Conservation (phyloP, 225 moss, liverwort and hornwort species). For the Sphagnum contortum region DNA sequence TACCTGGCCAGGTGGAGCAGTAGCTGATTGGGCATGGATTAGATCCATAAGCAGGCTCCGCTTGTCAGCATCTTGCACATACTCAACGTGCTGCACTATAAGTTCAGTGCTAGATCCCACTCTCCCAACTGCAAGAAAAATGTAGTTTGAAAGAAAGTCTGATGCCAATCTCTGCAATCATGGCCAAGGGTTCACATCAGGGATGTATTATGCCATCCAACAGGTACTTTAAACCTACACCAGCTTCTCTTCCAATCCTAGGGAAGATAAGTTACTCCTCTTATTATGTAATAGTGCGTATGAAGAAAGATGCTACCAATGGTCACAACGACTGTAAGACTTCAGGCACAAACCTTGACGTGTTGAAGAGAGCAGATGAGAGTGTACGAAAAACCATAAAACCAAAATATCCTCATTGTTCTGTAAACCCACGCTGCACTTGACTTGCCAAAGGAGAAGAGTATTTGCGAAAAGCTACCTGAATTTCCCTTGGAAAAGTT, state of each 20-base stretch:
- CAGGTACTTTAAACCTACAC: no score
- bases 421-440: no score
- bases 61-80: constrained; percentile 76
- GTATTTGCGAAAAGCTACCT: constrained; percentile 27
- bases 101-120: constrained; percentile 96
- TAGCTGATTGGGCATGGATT: constrained; percentile 75
- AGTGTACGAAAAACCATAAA: no score
- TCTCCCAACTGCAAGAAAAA: constrained; percentile 89
- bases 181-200: neutral
- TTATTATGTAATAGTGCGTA: no score
- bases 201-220: no score
- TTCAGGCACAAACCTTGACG: no score
- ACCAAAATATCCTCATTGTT: no score
- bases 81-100: constrained; percentile 88
- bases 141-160: constrained; percentile 87
- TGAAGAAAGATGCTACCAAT: no score
- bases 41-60: constrained; percentile 98
- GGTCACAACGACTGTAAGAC: no score
- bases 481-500: constrained; percentile 89
- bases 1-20: constrained; percentile 52
- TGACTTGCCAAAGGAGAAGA: neutral
- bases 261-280: no score
- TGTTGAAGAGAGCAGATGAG: no score
- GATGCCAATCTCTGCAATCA: constrained; percentile 76
- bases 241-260: no score